Base-by-base conservation (phyloP, 108 stramenopile genomes). In the Conticribra guillardii region DNA sequence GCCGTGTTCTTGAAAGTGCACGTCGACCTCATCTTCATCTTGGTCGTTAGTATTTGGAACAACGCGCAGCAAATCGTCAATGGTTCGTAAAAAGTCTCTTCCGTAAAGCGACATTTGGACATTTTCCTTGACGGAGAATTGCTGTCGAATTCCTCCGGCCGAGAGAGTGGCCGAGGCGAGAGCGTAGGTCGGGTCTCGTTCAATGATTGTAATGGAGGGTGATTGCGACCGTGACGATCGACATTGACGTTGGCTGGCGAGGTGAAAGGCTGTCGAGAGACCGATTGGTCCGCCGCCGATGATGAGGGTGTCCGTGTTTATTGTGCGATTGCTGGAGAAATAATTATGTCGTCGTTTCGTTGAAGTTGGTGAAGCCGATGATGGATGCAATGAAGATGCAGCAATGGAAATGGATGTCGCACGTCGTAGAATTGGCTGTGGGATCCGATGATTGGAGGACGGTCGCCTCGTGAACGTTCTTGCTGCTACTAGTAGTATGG, bases 261-360 rank as follows among this genome's bases (percentile, higher is more conserved):
- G 76, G 67, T 91, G 88, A 63, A 76, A 87, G 60, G 90, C 90
- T 3, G 78, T 73, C 7, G 79, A 81, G 24, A 82, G 79, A 44
- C 90, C 90, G n/a, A 91, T 64, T 0, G 83, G 84, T 31, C 90
- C 87, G 9, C 86, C 87, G 27, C 90, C 87, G 19, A 88, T 64
- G 41, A 91, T 84, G 15, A 87, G 80, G 8, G 82, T 82, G 59
- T 82, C 82, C 16, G 70, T 70, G 26, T n/a, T n/a, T n/a, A n/a
- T n/a, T n/a, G n/a, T n/a, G n/a, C n/a, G n/a, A n/a, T n/a, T n/a
- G n/a, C n/a, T n/a, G n/a, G n/a, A n/a, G n/a, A n/a, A n/a, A n/a
- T n/a, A n/a, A n/a, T n/a, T n/a, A n/a, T n/a, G n/a, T n/a, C n/a
- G n/a, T n/a, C n/a, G n/a, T n/a, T n/a, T n/a, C n/a, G n/a, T n/a